Percentiles rank a stretch among this genome's conserved stretches.
These are phyloP conservation scores for Rhodotorula taiwanensis DNA, from an alignment of 768 basidiomycete species.

Conservation along the genomic window DNA sequence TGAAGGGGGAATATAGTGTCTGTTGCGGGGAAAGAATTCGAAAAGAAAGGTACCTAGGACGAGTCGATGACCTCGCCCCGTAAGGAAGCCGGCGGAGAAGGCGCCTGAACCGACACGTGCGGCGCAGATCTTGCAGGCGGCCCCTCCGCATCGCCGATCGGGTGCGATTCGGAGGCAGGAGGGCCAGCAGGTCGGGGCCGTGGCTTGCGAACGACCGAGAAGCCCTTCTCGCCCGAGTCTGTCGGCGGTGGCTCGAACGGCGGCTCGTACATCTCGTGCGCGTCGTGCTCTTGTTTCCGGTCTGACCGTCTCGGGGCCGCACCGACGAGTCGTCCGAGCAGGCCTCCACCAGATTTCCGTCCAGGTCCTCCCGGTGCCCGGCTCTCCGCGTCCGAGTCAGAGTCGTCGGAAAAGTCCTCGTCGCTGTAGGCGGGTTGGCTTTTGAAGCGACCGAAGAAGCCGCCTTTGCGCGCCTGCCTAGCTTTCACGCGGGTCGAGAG, in stretches of 20 bases:
- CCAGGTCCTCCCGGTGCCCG: background rate
- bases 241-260: background rate
- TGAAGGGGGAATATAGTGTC: too few species aligned
- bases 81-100: slow-evolving; percentile 15
- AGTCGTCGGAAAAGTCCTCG: slow-evolving; percentile 21
- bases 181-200: background rate
- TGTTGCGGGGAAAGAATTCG: too few species aligned
- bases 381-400: slow-evolving; percentile 26
- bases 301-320: background rate
- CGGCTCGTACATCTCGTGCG: background rate
- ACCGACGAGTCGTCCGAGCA: slow-evolving; percentile 1
- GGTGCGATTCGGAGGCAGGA: background rate
- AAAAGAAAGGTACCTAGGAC: too few species aligned
- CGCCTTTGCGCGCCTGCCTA: background rate
- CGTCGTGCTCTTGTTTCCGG: background rate
- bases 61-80: slow-evolving; percentile 6
- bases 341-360: background rate
- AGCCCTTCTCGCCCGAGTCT: slow-evolving; percentile 26
- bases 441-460: slow-evolving; percentile 35
- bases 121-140: slow-evolving; percentile 1
- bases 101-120: slow-evolving; percentile 31
- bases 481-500: background rate
- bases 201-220: slow-evolving; percentile 33
- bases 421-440: slow-evolving; percentile 21
- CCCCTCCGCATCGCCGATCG: background rate